These are phyloP conservation scores for Ascochyta pisi DNA, from an alignment of 2,329 filamentous ascomycete genomes.

Conservation along the genomic window DNA sequence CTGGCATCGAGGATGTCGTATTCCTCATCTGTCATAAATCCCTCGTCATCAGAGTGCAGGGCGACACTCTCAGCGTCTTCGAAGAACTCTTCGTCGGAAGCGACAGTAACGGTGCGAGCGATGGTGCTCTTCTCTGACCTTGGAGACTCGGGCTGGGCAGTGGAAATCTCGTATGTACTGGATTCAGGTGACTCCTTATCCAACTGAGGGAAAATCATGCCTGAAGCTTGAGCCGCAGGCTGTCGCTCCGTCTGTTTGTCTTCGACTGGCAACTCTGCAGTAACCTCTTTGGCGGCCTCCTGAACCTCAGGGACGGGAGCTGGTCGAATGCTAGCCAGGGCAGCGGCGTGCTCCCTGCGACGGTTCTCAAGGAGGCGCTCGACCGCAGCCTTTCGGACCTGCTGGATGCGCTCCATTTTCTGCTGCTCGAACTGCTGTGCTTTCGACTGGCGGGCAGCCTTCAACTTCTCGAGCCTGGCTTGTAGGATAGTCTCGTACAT, in stretches of 20 bases:
- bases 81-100: slow-evolving; percentile 60
- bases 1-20: slow-evolving; percentile 97
- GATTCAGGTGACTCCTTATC: slow-evolving; percentile 89
- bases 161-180: slow-evolving; percentile 71
- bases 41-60: slow-evolving; percentile 66
- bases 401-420: slow-evolving; percentile 39
- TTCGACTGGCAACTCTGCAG: slow-evolving; percentile 44
- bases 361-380: slow-evolving; percentile 42
- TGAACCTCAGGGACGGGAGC: slow-evolving; percentile 36
- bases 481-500: slow-evolving; percentile 36
- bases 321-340: slow-evolving; percentile 26
- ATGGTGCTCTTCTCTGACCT: slow-evolving; percentile 38
- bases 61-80: slow-evolving; percentile 67
- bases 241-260: slow-evolving; percentile 34
- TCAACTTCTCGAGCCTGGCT: slow-evolving; percentile 34
- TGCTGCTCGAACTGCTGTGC: slow-evolving; percentile 32
- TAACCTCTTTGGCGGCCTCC: slow-evolving; percentile 23
- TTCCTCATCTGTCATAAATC: slow-evolving; percentile 95
- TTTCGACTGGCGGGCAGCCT: slow-evolving; percentile 26
- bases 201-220: slow-evolving; percentile 96
- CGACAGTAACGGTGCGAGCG: slow-evolving; percentile 43
- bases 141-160: slow-evolving; percentile 34
- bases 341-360: slow-evolving; percentile 45
- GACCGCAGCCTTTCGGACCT: slow-evolving; percentile 46
- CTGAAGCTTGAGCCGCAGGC: slow-evolving; percentile 45